These are phyloP conservation scores for Leccinum uliginosum DNA, from an alignment of 768 basidiomycete genomes.

Conservation along the genomic window DNA sequence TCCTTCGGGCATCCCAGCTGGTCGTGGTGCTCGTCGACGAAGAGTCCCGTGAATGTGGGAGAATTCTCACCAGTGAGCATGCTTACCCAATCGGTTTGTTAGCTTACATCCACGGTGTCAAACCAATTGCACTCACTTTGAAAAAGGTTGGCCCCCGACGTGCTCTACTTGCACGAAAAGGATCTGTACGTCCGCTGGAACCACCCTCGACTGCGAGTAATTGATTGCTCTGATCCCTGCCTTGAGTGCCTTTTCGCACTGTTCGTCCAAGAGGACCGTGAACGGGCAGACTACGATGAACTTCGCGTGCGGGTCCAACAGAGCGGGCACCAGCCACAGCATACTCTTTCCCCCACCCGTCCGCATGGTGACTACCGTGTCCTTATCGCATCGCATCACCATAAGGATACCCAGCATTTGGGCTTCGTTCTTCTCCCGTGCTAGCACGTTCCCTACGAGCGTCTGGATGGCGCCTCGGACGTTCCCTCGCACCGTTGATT, in stretches of 20 bases:
- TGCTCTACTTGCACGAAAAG: slow-evolving; percentile 11
- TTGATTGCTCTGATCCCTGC: neutral
- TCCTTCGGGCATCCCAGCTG: neutral
- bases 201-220: neutral
- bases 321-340: too few relatives aligned
- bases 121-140: neutral
- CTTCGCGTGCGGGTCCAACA: too few relatives aligned
- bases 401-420: too few relatives aligned
- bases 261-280: slow-evolving; percentile 3
- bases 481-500: too few relatives aligned
- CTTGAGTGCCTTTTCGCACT: neutral
- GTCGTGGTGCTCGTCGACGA: slow-evolving; percentile 8
- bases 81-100: neutral
- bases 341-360: too few relatives aligned
- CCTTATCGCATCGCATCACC: too few relatives aligned
- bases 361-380: too few relatives aligned
- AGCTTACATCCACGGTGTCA: neutral
- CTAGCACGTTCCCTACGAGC: too few relatives aligned
- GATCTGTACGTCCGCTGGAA: neutral
- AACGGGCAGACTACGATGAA: too few relatives aligned
- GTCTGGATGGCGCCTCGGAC: too few relatives aligned
- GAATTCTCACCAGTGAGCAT: neutral
- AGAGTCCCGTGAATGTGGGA: neutral
- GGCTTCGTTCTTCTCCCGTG: too few relatives aligned
- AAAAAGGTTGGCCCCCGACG: neutral